Percentiles rank a stretch among this genome's conserved stretches.
Conservation (phyloP, 2,329 filamentous ascomycete genomes). For the Exophiala sp. region DNA sequence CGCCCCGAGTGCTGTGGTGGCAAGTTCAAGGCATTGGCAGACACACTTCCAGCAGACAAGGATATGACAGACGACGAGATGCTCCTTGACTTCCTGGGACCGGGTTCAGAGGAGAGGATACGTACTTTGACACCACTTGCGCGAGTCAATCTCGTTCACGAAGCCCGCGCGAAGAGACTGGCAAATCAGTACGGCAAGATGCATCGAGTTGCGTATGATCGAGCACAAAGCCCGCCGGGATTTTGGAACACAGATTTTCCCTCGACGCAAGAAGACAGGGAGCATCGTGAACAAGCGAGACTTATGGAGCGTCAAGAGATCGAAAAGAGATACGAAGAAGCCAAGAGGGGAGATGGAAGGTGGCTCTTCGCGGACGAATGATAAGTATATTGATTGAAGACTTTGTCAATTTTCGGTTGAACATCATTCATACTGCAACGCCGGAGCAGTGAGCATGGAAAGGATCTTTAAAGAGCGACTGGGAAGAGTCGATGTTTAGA, state of each 20-base stretch:
- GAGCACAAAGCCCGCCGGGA: conserved; percentile 72
- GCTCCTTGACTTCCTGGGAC: conserved; percentile 31
- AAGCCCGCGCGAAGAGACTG: conserved; percentile 69
- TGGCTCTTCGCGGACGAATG: conserved; percentile 29
- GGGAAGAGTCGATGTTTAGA: too few species aligned
- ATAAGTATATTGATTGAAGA: not conserved
- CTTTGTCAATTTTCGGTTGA: too few species aligned
- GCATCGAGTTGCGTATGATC: conserved; percentile 70
- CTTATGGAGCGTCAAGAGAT: conserved; percentile 62
- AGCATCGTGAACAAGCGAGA: conserved; percentile 63
- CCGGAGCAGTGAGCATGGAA: too few species aligned
- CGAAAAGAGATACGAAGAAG: conserved; percentile 73
- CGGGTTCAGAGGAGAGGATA: conserved; percentile 45
- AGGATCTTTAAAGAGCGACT: too few species aligned
- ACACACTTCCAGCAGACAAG: conserved; percentile 30
- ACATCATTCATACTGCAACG: too few species aligned
- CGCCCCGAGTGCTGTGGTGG: conserved; percentile 73
- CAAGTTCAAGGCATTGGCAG: conserved; percentile 65
- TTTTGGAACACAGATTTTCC: conserved; percentile 93
- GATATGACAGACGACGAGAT: conserved; percentile 36
- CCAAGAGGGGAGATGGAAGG: conserved; percentile 54
- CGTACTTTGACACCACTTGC: conserved; percentile 47
- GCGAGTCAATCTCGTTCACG: conserved; percentile 63
- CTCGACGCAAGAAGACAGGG: conserved; percentile 72
- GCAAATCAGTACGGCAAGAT: conserved; percentile 68